Evolutionary conservation across 495 filamentous ascomycete genomes (phyloP), one percentile per base, ranked within the genome.

Genomic region (Ramalina intermedia): DNA sequence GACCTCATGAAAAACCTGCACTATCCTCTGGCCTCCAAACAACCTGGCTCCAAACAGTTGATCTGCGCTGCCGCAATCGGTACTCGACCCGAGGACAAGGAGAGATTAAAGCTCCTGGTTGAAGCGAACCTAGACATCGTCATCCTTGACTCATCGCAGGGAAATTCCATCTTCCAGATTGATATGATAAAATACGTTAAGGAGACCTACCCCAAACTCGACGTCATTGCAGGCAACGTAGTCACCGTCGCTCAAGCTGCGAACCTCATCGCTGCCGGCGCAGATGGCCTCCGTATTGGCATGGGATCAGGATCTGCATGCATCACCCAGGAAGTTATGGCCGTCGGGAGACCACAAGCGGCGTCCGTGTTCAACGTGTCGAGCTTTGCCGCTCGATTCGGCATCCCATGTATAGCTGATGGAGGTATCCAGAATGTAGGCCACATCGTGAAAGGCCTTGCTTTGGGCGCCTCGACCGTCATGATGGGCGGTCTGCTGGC

Each of bases 321-420:
- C 69, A 99, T 99, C 60, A 99, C 91, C 41, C 91, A 99, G 69
- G 91, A 99, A 70, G 91, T 99, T 60, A 99, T 99, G 91, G 91
- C 91, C 47, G 87, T 96, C 38, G 91, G 91, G 36, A 82, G 91
- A 55, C 91, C 91, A 50, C 91, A 99, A 69, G 91, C 91, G 16
- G 83, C 85, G 11, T 77, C 90, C 36, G 89, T 99, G 50, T 87
- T 81, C 72, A 86, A 82, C 60, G 89, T 96, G 55, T 78, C 84
- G 51, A 66, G 72, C 21, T 99, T 96, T 58, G 91, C 91, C 33
- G 83, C 82, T 41, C 79, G 79, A 53, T 99, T 99, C 64, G 91
- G 93, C 50, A 88, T 99, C 52, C 91, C 91, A 21, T 96, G 89
- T 69, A 96, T 99, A 57, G 91, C 91, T 38, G 91, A 99, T 55